phyloP scores from a whole-genome alignment of 1,139 yeast genomes.

The Suhomyces anneliseae region DNA sequence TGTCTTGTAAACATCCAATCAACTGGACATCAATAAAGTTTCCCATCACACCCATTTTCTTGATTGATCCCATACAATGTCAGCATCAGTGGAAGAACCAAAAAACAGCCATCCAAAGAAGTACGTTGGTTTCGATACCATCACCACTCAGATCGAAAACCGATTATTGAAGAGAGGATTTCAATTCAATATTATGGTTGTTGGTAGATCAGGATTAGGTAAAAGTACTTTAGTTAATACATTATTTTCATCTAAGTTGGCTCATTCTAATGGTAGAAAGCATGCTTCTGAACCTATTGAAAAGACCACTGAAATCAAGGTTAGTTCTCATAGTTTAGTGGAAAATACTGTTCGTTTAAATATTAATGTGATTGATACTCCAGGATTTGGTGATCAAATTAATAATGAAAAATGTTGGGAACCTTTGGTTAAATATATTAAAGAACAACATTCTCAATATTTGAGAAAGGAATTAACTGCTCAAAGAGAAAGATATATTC shows the following conservation, averaged over 20 bases:
- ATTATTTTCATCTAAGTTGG: conserved; percentile 78
- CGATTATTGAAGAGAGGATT: conserved; percentile 90
- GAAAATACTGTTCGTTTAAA: conserved; percentile 89
- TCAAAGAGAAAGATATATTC: conserved; percentile 79
- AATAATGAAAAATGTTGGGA: conserved; percentile 98
- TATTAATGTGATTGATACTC: conserved; percentile 89
- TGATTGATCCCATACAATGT: conserved; percentile 9
- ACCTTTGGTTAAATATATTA: conserved; percentile 90
- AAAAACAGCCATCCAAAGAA: conserved; percentile 36
- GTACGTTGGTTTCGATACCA: conserved; percentile 95
- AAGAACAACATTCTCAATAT: conserved; percentile 93
- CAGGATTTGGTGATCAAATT: conserved; percentile 96
- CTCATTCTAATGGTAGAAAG: conserved; percentile 71
- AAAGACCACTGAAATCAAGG: conserved; percentile 85
- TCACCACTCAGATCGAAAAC: conserved; percentile 92
- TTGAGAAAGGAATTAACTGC: conserved; percentile 96
- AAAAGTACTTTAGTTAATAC: conserved; percentile 91
- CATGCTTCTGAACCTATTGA: conserved; percentile 69
- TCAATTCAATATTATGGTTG: conserved; percentile 91
- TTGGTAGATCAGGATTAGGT: conserved; percentile 93
- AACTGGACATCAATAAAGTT: background rate
- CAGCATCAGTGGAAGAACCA: conserved; percentile 16
- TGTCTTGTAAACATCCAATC: conserved; percentile 7
- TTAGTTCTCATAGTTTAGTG: conserved; percentile 62
- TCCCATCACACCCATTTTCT: too few relatives aligned